Conservation (phyloP, 2,329 filamentous ascomycete species). For the Graphilbum ipis-grandicollis region DNA sequence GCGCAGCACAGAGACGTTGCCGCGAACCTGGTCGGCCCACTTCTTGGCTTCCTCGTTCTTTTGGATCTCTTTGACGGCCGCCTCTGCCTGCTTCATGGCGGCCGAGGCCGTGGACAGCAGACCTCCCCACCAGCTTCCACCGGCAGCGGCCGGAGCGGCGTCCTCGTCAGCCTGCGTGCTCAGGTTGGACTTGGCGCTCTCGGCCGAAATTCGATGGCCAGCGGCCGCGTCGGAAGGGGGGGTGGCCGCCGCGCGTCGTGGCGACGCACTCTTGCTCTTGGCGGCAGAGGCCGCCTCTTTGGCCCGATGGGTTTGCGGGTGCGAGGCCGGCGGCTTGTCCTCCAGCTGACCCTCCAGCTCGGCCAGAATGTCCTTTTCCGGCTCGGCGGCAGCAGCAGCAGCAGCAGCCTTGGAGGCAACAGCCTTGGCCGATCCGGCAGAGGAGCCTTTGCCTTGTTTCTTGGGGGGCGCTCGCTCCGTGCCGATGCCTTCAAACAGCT, state of each 20-base stretch:
- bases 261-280: constrained; percentile 23
- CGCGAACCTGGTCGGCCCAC: constrained; percentile 87
- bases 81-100: constrained; percentile 85
- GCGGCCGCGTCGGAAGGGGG: constrained; percentile 41
- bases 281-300: constrained; percentile 29
- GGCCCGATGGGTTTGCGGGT: constrained; percentile 69
- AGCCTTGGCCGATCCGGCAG: too few relatives aligned
- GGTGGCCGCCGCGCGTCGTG: constrained; percentile 32
- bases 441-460: constrained; percentile 26
- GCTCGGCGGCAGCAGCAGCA: too few relatives aligned
- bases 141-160: constrained; percentile 8
- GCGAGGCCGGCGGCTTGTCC: constrained; percentile 47
- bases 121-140: constrained; percentile 74
- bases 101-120: constrained; percentile 67
- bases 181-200: constrained; percentile 15
- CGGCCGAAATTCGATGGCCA: constrained; percentile 13
- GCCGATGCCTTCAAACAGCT: constrained; percentile 47
- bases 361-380: constrained; percentile 62
- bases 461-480: constrained; percentile 30
- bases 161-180: constrained; percentile 21
- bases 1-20: constrained; percentile 65
- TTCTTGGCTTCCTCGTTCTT: constrained; percentile 92
- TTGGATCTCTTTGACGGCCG: constrained; percentile 84
- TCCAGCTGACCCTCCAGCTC: constrained; percentile 69
- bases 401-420: too few relatives aligned